phyloP scores from a whole-genome alignment of 2,329 filamentous ascomycete genomes.

The Neopestalotiopsis clavispora region DNA sequence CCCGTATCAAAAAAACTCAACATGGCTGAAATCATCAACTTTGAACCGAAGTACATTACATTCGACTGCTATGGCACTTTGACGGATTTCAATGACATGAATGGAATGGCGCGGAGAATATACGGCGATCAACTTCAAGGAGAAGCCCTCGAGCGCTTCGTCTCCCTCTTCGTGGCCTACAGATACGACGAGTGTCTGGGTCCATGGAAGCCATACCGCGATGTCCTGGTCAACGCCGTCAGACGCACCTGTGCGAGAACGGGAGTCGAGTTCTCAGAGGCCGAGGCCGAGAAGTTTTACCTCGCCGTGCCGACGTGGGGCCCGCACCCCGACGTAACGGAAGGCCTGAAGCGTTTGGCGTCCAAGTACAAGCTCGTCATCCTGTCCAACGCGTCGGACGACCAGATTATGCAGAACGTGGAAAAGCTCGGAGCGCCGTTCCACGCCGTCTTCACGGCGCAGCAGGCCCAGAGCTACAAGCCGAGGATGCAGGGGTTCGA shows the following conservation, averaged over 20 bases:
- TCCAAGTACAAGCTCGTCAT: conserved; percentile 6
- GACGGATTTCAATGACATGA: conserved; percentile 3
- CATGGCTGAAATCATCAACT: neutral
- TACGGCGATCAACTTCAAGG: neutral
- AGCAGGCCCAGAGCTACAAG: neutral
- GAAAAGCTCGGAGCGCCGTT: neutral
- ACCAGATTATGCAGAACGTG: conserved; percentile 4
- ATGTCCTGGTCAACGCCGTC: neutral
- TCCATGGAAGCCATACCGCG: conserved; percentile 2
- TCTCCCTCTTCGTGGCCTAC: neutral
- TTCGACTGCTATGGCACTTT: conserved; percentile 7
- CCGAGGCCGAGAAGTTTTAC: conserved; percentile 3
- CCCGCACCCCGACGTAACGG: neutral
- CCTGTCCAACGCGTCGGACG: conserved; percentile 4
- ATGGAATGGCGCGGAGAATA: neutral
- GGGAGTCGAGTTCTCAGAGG: neutral
- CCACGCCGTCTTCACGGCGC: conserved; percentile 4
- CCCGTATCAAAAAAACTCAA: no score
- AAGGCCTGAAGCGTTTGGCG: neutral
- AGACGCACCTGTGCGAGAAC: neutral
- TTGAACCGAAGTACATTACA: conserved; percentile 3
- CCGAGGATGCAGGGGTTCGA: conserved; percentile 7
- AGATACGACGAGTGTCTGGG: neutral
- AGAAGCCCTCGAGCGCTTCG: neutral
- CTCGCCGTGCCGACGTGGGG: neutral